phyloP scores from a whole-genome alignment of 78 protist genomes.

The Dictyostelium brefeldianum region DNA sequence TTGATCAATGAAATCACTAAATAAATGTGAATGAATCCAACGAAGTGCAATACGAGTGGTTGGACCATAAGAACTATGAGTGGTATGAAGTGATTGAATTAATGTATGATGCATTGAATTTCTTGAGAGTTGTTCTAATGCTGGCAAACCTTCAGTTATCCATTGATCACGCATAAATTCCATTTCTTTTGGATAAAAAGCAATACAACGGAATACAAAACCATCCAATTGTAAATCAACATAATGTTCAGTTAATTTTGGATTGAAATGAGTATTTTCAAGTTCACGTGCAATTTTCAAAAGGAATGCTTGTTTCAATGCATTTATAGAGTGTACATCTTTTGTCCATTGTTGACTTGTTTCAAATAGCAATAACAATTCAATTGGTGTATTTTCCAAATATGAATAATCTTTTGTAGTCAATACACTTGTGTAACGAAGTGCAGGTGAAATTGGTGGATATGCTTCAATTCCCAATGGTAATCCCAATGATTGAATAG shows the following conservation, averaged over 20 bases:
- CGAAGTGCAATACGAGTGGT: constrained; percentile 43
- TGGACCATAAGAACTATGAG: constrained; percentile 26
- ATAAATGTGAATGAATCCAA: constrained; percentile 60
- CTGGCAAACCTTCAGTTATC: background rate
- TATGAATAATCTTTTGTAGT: constrained; percentile 4
- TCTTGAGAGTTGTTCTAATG: background rate
- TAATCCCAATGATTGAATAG: background rate
- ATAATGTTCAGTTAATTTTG: constrained; percentile 15
- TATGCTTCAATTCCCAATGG: constrained; percentile 56
- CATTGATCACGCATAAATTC: constrained; percentile 40
- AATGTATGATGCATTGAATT: constrained; percentile 13
- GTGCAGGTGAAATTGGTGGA: constrained; percentile 37
- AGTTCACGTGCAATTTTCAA: constrained; percentile 65
- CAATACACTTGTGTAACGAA: constrained; percentile 63
- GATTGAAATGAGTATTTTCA: background rate
- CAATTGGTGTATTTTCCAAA: constrained; percentile 26
- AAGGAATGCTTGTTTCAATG: constrained; percentile 59
- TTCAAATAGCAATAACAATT: constrained; percentile 31
- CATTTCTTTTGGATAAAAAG: constrained; percentile 54
- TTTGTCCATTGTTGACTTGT: constrained; percentile 31
- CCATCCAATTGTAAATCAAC: constrained; percentile 43
- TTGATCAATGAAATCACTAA: constrained; percentile 8
- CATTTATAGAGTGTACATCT: constrained; percentile 34
- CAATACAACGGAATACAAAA: constrained; percentile 60
- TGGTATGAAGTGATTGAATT: constrained; percentile 61